These are phyloP conservation scores for Drosera spatulata DNA, from an alignment of 179 eudicot genomes.

Conservation along the genomic window DNA sequence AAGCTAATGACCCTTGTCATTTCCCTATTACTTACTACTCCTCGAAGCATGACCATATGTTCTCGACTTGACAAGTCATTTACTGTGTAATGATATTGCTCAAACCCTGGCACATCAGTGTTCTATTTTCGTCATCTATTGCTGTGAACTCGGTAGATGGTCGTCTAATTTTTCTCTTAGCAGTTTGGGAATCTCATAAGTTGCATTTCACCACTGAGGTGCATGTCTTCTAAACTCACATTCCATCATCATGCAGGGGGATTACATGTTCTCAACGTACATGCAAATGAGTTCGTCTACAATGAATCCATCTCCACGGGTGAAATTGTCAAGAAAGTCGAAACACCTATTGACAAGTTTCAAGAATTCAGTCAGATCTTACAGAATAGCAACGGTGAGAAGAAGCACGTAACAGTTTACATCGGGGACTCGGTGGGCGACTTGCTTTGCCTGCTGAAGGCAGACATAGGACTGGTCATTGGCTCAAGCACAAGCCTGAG, in stretches of 20 bases:
- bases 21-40: too few relatives aligned
- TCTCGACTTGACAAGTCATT: too few relatives aligned
- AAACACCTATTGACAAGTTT: constrained; percentile 79
- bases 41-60: too few relatives aligned
- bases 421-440: constrained; percentile 97
- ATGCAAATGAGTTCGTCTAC: constrained; percentile 75
- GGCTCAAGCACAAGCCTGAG: constrained; percentile 75
- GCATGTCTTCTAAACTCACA: neutral
- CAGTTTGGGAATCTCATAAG: too few relatives aligned
- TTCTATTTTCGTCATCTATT: too few relatives aligned
- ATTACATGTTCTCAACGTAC: constrained; percentile 37
- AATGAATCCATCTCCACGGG: constrained; percentile 67
- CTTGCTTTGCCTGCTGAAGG: constrained; percentile 79
- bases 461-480: constrained; percentile 76
- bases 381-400: constrained; percentile 15
- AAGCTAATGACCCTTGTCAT: too few relatives aligned
- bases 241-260: constrained; percentile 40
- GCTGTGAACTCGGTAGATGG: too few relatives aligned
- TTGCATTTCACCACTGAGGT: too few relatives aligned
- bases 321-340: constrained; percentile 53
- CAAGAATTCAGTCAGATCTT: constrained; percentile 48
- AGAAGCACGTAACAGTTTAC: constrained; percentile 48
- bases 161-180: too few relatives aligned
- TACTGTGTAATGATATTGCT: too few relatives aligned
- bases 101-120: too few relatives aligned